Percentiles rank a stretch among this genome's conserved stretches.
These are phyloP conservation scores for Fusarium austroafricanum DNA, from an alignment of 2,329 filamentous ascomycete species.

Conservation along the genomic window DNA sequence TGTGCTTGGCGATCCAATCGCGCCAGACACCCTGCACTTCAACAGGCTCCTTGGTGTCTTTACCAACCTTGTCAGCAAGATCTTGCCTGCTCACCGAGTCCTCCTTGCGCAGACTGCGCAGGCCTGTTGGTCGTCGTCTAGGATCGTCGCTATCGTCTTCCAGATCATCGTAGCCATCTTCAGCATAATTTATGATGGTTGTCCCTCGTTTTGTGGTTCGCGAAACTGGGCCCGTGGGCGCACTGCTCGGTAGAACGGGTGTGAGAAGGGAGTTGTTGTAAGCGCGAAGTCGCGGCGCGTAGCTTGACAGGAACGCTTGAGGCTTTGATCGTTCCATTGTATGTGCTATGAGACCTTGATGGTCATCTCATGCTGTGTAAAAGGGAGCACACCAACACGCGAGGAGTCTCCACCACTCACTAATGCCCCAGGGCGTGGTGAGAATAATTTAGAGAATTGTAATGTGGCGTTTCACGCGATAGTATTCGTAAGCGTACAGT, in stretches of 20 bases:
- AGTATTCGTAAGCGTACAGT: background rate
- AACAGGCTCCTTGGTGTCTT: conserved; percentile 82
- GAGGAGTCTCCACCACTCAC: conserved; percentile 30
- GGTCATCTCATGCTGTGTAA: conserved; percentile 49
- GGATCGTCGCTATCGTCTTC: conserved; percentile 79
- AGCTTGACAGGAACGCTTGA: conserved; percentile 90
- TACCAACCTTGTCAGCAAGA: conserved; percentile 80
- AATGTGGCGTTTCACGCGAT: conserved; percentile 10
- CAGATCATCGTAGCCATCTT: conserved; percentile 90
- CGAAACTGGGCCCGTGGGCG: conserved; percentile 72
- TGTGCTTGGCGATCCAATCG: conserved; percentile 90
- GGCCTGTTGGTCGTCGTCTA: conserved; percentile 81
- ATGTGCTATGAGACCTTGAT: conserved; percentile 33
- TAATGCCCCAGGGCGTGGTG: conserved; percentile 10
- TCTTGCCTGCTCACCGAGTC: conserved; percentile 73
- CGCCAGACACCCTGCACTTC: conserved; percentile 91
- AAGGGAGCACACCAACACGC: conserved; percentile 41
- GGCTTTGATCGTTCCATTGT: conserved; percentile 69
- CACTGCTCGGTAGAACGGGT: conserved; percentile 80
- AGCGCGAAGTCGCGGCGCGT: conserved; percentile 87
- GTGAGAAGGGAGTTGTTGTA: conserved; percentile 94
- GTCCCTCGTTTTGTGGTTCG: conserved; percentile 98
- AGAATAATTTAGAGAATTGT: background rate
- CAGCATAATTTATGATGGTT: conserved; percentile 96
- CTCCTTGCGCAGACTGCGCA: conserved; percentile 84